Evolutionary conservation across 495 filamentous ascomycete species (phyloP), one percentile per base, ranked within the genome.

Genomic region (Xylaria flabelliformis): DNA sequence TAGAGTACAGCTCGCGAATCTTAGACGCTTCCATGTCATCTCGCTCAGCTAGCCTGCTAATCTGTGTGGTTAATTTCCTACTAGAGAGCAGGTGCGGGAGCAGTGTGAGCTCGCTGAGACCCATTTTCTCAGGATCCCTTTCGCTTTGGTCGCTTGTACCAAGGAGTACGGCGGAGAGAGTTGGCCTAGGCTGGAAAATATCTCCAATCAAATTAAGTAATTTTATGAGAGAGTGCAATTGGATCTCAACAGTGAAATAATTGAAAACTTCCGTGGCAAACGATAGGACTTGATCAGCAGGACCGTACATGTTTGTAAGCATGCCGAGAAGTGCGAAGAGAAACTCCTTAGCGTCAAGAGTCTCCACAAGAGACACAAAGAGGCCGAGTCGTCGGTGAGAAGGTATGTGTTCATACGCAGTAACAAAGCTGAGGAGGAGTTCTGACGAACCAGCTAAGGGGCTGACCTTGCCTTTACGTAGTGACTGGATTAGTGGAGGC

Each of bases 391-490:
- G 91, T 51, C 95, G 89, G 77, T 96, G 94, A 7, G 89, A 86
- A 4, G 96, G 96, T 70, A 99, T 93, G 77, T 98, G 95, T 77
- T 97, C 94, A 81, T 95, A 99, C 13, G 97, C 97, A 12, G 92
- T 93, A 24, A 92, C 93, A 78, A 98, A 98, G 81, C 94, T 98
- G 64, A 94, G 85, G 21, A 99, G 84, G 39, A 99, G 85, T 76
- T 97, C 95, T 1, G 93, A 91, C 15, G 92, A 92, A 64, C 93
- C 94, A 56, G 88, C 88, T 2, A 97, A 86, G 62, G 94, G 85
- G 75, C 93, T 91, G 39, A 90, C 87, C 73, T 94, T 93, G 72
- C 91, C 89, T 75, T 90, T 91, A 48, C 92, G 91, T 68, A 98
- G 84, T 0, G 94, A 97, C 50, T 90, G 89, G 55, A 97, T 93